A percentile compares a stretch with the other conserved stretches of the same genome.
These are phyloP conservation scores for Colletotrichum coccodes DNA, from an alignment of 2,329 filamentous ascomycete genomes.

Conservation along the genomic window DNA sequence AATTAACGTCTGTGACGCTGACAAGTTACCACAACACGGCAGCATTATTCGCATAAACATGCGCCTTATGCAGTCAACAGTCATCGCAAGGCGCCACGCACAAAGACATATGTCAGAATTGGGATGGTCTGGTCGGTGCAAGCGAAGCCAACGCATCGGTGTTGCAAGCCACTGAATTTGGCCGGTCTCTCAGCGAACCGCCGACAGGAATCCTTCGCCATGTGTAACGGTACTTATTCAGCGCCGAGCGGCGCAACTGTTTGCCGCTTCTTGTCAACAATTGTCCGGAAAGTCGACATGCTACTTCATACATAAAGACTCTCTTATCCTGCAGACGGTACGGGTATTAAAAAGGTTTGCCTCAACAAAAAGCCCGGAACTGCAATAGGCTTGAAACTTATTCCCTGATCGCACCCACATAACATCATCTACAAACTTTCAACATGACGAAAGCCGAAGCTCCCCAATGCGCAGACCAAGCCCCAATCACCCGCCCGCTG, in stretches of 20 bases:
- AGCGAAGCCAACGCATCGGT: neutral
- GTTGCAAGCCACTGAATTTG: neutral
- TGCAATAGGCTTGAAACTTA: neutral
- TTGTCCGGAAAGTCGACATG: neutral
- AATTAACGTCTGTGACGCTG: neutral
- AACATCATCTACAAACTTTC: neutral
- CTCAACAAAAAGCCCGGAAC: neutral
- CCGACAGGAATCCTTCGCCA: neutral
- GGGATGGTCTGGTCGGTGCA: neutral
- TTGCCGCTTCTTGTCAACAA: neutral
- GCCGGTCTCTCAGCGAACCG: conserved; percentile 1
- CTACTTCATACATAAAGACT: neutral
- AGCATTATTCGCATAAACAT: neutral
- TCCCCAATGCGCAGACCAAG: conserved; percentile 14
- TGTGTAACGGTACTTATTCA: conserved; percentile 1
- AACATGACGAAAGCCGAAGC: conserved; percentile 21
- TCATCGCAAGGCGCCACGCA: neutral
- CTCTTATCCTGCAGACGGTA: neutral
- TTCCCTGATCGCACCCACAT: neutral
- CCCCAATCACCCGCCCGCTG: neutral
- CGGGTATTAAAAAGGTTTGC: neutral
- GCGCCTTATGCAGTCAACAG: neutral
- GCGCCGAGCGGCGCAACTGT: conserved; percentile 19
- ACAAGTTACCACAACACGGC: neutral
- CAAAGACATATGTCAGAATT: neutral